These are phyloP conservation scores for Trichoderma orchidacearum DNA, from an alignment of 495 filamentous ascomycete species.

Conservation along the genomic window DNA sequence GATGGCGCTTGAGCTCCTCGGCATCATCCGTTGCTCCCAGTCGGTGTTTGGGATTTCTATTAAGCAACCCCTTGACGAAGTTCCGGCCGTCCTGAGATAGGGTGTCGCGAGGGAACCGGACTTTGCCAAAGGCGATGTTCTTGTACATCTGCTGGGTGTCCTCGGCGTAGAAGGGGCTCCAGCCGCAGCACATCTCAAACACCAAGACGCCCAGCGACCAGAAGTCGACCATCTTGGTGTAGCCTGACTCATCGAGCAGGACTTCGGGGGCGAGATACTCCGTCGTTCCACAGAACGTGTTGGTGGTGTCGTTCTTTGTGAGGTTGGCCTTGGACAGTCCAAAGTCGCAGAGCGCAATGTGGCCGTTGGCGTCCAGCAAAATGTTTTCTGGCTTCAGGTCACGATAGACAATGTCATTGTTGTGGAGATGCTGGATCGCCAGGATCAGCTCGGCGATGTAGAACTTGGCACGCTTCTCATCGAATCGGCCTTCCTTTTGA, in stretches of 20 bases:
- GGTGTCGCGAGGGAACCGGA: conserved; percentile 89
- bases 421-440: conserved; percentile 86
- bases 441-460: conserved; percentile 98
- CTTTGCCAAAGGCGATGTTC: conserved; percentile 98
- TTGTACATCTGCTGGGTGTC: conserved; percentile 99
- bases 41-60: conserved; percentile 92
- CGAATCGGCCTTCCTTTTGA: conserved; percentile 92
- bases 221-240: conserved; percentile 99
- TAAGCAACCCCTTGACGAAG: conserved; percentile 94
- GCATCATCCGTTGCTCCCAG: conserved; percentile 85
- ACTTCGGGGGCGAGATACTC: conserved; percentile 97
- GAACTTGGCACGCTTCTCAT: conserved; percentile 91
- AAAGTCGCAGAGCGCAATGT: conserved; percentile 92
- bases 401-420: conserved; percentile 95
- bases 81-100: conserved; percentile 88
- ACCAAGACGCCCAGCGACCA: conserved; percentile 97
- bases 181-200: conserved; percentile 99
- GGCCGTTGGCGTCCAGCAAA: conserved; percentile 81
- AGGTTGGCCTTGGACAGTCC: conserved; percentile 95
- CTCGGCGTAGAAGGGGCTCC: conserved; percentile 97
- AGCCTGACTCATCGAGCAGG: conserved; percentile 88
- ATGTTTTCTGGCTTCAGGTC: conserved; percentile 98
- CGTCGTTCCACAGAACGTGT: conserved; percentile 97
- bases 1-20: conserved; percentile 85
- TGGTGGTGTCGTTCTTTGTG: conserved; percentile 90